Evolutionary conservation across 2,329 filamentous ascomycete genomes (phyloP).

Genomic region (Nothopassalora personata): DNA sequence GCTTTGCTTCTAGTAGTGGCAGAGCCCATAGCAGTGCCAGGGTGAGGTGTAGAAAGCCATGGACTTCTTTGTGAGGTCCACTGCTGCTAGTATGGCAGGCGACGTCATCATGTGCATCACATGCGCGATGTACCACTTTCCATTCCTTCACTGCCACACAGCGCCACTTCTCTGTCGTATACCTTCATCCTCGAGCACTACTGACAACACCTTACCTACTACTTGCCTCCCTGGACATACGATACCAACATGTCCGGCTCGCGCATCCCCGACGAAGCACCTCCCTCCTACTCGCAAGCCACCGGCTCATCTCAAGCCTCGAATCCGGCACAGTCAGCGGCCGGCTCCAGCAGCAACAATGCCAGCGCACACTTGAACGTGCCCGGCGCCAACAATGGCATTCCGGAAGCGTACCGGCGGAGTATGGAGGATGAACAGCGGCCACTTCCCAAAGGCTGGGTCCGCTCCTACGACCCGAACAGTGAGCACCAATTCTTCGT

Average conservation of each 20-base stretch:
- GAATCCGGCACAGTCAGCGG: constrained; percentile 9
- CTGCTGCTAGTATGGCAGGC: not conserved
- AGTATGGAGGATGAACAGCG: constrained; percentile 59
- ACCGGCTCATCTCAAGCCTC: constrained; percentile 17
- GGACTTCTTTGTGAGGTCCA: not conserved
- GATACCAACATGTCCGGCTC: constrained; percentile 7
- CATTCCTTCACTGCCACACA: not conserved
- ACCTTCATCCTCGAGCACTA: not conserved
- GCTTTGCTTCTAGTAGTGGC: too few relatives aligned
- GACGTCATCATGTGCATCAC: not conserved
- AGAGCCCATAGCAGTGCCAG: too few relatives aligned
- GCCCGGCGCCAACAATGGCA: constrained; percentile 38
- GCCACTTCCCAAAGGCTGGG: constrained; percentile 52
- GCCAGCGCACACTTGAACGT: constrained; percentile 22
- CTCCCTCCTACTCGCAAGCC: constrained; percentile 20
- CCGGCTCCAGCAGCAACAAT: constrained; percentile 6
- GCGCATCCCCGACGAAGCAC: constrained; percentile 17
- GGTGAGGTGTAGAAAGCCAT: not conserved
- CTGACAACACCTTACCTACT: not conserved
- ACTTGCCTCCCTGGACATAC: not conserved
- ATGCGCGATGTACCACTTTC: not conserved
- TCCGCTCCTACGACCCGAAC: constrained; percentile 51
- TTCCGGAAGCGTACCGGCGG: constrained; percentile 49
- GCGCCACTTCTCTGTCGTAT: not conserved
- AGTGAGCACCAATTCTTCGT: constrained; percentile 59